Conservation (phyloP, 306 rosid genomes). For the Urtica urens region DNA sequence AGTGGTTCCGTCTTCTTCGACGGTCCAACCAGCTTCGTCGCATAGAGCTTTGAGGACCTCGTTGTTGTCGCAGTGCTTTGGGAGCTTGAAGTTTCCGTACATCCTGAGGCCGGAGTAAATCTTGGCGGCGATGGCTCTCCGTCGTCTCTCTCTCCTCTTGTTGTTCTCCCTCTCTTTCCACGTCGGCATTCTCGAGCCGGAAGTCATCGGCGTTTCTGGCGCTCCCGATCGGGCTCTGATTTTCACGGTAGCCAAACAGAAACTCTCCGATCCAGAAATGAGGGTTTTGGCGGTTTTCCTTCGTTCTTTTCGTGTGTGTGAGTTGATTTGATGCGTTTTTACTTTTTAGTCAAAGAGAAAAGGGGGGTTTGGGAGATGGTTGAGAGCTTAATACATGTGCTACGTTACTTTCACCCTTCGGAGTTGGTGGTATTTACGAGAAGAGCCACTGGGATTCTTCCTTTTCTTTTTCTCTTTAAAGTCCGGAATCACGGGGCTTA, state of each 20-base stretch:
- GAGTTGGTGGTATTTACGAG: neutral
- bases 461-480: neutral
- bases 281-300: constrained; percentile 11
- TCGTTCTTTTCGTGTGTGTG: too few relatives aligned
- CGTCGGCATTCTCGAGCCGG: constrained; percentile 58
- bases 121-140: constrained; percentile 62
- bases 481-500: constrained; percentile 33
- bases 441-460: constrained; percentile 10
- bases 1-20: constrained; percentile 57
- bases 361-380: neutral
- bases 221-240: neutral
- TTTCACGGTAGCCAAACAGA: constrained; percentile 20
- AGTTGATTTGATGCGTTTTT: too few relatives aligned
- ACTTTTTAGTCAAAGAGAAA: neutral
- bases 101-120: constrained; percentile 44
- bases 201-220: constrained; percentile 22
- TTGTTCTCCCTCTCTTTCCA: constrained; percentile 66
- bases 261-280: neutral
- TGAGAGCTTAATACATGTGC: constrained; percentile 18
- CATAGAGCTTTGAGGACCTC: constrained; percentile 63
- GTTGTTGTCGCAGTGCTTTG: constrained; percentile 62
- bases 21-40: constrained; percentile 56
- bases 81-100: constrained; percentile 55
- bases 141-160: constrained; percentile 45
- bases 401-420: neutral